Evolutionary conservation across 257 asterid species (phyloP), one percentile per base, ranked within the genome.

Genomic region (Misopates orontium): DNA sequence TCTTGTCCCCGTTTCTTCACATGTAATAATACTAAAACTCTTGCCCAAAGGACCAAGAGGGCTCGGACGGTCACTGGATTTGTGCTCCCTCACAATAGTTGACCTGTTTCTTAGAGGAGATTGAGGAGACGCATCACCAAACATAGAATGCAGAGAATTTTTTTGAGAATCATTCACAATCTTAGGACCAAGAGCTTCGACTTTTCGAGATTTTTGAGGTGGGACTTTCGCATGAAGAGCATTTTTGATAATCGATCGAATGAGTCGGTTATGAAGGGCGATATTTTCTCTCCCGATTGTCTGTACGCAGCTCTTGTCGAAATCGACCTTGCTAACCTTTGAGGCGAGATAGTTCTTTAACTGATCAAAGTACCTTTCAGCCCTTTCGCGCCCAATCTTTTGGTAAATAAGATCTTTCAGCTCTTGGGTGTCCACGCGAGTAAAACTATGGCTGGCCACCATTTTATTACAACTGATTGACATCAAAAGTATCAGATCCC

Each of bases 41-140:
- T 87, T 89, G 1, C 98, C 95, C 23, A 87, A 71, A 3, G 94
- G 95, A 39, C 98, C 96, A 50, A 89, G 80, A 10, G 98, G 97
- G 77, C 97, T 92, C 7, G 84, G 89, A 10, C 92, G 87, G 15
- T 88, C 96, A n/a, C 83, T 71, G 45, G 71, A 78, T 77, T 78
- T 92, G 59, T 90, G 88, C 40, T 82, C 89, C 56, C 93, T 74
- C 16, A 68, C 70, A 21, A 81, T 75, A 1, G 86, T 89, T 58
- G 91, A 83, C 55, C 91, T 72, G 21, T 78, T 58, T 72, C 79
- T 86, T 39, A 87, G 84, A 32, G 93, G 93, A 40, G 96, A 87
- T 54, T 71, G 89, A 49, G 87, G 87, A 55, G 83, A 77, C 53
- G 79, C 74, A 55, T 84, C 95, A 4, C 88, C 82, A 39, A 77